Evolutionary conservation across 2,329 filamentous ascomycete genomes (phyloP).

Genomic region (Pyricularia grisea): DNA sequence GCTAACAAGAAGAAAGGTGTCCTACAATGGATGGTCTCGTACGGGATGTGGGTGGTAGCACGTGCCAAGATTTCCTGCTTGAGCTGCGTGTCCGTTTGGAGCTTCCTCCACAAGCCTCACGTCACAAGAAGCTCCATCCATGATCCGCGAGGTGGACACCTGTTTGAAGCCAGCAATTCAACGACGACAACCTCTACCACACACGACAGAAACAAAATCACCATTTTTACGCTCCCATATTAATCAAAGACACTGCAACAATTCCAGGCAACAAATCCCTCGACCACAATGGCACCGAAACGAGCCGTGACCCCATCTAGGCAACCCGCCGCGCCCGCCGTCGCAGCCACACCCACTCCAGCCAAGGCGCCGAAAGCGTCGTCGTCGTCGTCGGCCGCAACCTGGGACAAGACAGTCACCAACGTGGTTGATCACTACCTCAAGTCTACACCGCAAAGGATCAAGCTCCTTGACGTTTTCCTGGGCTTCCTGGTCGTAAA

Average conservation of each 20-base stretch:
- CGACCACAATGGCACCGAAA: constrained; percentile 8
- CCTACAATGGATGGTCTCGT: neutral
- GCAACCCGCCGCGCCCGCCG: neutral
- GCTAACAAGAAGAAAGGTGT: neutral
- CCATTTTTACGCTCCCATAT: neutral
- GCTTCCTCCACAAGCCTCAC: neutral
- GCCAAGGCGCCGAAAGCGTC: neutral
- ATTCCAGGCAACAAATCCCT: neutral
- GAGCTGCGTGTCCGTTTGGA: neutral
- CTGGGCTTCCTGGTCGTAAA: constrained; percentile 79
- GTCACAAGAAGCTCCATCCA: neutral
- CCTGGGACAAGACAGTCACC: constrained; percentile 50
- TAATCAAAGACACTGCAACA: neutral
- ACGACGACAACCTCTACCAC: neutral
- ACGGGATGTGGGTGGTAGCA: neutral
- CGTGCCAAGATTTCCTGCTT: neutral
- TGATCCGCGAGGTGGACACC: neutral
- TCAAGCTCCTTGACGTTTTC: constrained; percentile 86
- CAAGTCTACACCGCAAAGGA: constrained; percentile 75
- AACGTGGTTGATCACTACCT: constrained; percentile 73
- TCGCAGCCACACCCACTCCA: neutral
- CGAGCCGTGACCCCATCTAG: constrained; percentile 5
- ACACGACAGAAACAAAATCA: neutral
- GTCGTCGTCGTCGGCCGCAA: constrained; percentile 12
- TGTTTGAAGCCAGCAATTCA: neutral